Evolutionary conservation across 495 filamentous ascomycete species (phyloP), one percentile per base, ranked within the genome.

Genomic region (Wilcoxina mikolae): DNA sequence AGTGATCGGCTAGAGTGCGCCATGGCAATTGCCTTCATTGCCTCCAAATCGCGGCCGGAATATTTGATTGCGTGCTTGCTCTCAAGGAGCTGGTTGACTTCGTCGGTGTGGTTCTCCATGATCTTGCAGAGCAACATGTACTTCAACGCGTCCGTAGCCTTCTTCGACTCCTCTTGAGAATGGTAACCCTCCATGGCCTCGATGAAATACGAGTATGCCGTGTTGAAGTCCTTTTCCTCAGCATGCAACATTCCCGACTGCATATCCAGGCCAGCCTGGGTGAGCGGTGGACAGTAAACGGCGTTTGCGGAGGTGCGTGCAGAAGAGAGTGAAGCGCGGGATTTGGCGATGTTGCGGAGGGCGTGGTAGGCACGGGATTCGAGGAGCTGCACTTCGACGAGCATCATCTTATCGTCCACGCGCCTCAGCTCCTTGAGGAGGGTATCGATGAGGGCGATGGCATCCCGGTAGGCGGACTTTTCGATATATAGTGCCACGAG

Each of bases 41-140:
- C 91, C 70, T 98, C 91, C 57, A 98, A 78, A 57, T 85, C 86
- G 69, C 85, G 81, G 52, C 88, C 89, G 23, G 90, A 89, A 68
- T 96, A 95, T 71, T 93, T 91, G 62, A 88, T 78, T 27, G 91
- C 91, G 68, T 94, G 87, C 75, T 98, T 98, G 43, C 84, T 88
- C 15, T 82, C 80, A 78, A 96, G 83, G 51, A 98, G 74, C 63
- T 80, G 76, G 70, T 87, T 89, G 65, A 99, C 90, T 71, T 99
- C 91, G 73, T 95, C 88, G 58, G 79, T 86, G 28, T 90, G 72
- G 72, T 99, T 99, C 58, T 95, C 75, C 91, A 99, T 96, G 73
- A 99, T 93, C 75, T 96, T 95, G 77, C 91, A 96, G 26, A 99
- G 80, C 29, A 99, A 76, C 93, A 99, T 96, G 76, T 99, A 99